Base-by-base conservation (phyloP, 768 basidiomycete species). In the Porpolomopsis calyptriformis region DNA sequence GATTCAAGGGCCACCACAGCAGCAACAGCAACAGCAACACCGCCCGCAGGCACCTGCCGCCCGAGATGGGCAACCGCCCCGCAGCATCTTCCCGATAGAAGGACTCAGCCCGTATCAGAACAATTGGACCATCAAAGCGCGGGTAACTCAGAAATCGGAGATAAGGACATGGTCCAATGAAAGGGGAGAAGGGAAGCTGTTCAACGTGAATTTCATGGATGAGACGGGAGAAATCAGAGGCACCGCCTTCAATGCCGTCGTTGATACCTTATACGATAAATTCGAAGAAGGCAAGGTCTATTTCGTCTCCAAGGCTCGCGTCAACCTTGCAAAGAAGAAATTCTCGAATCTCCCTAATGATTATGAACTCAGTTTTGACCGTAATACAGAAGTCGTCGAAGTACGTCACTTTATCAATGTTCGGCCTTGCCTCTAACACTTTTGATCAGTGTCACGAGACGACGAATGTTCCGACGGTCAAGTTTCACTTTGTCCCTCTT, bases 41-140 rank as follows among this genome's bases (percentile, higher is more conserved):
- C 29, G 7, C 14, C 29, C 29, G 29, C 7, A 39, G 11, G 16
- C 26, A 14, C 42, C 47, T 23, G 23, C 11, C 36, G 18, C 11
- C 24, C 57, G 57, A 48, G 48, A 39, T 49, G 58, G 58, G n/a
- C 66, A 64, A 26, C 52, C 49, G 35, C 62, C 57, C 41, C 63
- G n/a, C n/a, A n/a, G 65, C 19, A 64, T 71, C 14, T 73, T 82
- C 62, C 94, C 93, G 2, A 98, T 99, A 52, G 94, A 96, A 59
- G 85, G 82, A 4, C 75, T 98, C 37, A 92, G 86, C 57, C 94
- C 94, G 7, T 98, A 97, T 56, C 91, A 96, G 64, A 97, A 94
- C 68, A 89, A 89, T 63, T 99, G 96, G 96, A 92, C 88, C 8
- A 94, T 98, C 71, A 92, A 91, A 61, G 94, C 89, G 23, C 83